Evolutionary conservation across 2,329 filamentous ascomycete genomes (phyloP), one percentile per base, ranked within the genome.

Genomic region (Fusarium papillatum): DNA sequence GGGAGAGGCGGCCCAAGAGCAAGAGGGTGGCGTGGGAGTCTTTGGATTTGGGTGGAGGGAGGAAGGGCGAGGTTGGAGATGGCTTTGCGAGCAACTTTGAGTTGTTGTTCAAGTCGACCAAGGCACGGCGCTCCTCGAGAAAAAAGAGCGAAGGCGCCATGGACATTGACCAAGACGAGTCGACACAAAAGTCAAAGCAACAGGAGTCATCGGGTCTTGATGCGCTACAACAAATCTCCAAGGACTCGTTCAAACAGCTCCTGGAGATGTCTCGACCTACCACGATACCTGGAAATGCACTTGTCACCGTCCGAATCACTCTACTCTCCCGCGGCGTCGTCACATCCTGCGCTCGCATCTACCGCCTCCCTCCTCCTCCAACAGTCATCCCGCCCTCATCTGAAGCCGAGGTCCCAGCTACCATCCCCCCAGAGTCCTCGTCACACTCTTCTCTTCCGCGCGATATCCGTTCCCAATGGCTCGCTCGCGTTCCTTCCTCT

Each of bases 1-100:
- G 95, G 95, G 91, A 93, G 64, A 90, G 90, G 64, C 91, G 92
- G 61, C 96, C 97, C 0, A 97, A 95, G 82, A 94, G 95, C 26
- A 98, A 97, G 84, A 90, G 95, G 65, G 86, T 92, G 1, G 93
- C 93, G 69, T 98, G 93, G 90, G 89, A 91, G 22, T 92, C 90
- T 7, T 86, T 98, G 14, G 90, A 95, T 76, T 86, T 98, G 13
- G 95, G 95, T 0, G 89, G 90, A 46, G 93, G 90, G 1, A 90
- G 91, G 64, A 96, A 92, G 80, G 96, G 96, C 2, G 97, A 98
- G 82, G 80, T 98, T 38, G 97, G 97, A 2, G 85, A 90, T 64
- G 95, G 95, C 0, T 95, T 95, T 89, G 91, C 92, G 13, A 98
- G 95, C 83, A 95, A 98, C 80, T 98, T 95, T 89, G 93, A 95